A percentile compares a stretch with the other conserved stretches of the same genome.
Evolutionary conservation across 768 basidiomycete species (phyloP).

Genomic region (Suillus occidentalis): DNA sequence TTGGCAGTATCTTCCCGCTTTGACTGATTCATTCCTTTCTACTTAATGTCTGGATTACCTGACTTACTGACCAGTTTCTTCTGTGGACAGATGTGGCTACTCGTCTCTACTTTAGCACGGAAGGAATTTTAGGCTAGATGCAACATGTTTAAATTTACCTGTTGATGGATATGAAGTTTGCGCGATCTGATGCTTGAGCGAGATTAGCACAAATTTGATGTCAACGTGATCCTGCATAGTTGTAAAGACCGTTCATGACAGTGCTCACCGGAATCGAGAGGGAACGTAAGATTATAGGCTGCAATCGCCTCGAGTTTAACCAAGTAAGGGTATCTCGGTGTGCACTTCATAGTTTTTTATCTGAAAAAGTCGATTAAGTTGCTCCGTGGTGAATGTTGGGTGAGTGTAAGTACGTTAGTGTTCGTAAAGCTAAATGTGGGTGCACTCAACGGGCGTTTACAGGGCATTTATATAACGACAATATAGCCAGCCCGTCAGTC

Average conservation of each 20-base stretch:
- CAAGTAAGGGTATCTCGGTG: not conserved
- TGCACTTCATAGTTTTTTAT: not conserved
- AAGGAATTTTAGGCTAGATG: not conserved
- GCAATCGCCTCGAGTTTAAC: not conserved
- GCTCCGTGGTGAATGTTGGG: not conserved
- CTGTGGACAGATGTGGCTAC: constrained; percentile 9
- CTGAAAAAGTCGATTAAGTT: not conserved
- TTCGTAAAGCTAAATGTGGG: not conserved
- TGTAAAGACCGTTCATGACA: not conserved
- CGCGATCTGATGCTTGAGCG: not conserved
- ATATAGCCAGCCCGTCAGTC: not conserved
- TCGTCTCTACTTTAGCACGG: not conserved
- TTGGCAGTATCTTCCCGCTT: constrained; percentile 46
- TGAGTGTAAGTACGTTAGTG: not conserved
- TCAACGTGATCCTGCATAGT: too few relatives aligned
- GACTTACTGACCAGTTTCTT: constrained; percentile 19
- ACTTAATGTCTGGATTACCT: not conserved
- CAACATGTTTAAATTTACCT: not conserved
- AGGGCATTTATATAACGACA: not conserved
- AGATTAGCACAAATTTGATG: too few relatives aligned
- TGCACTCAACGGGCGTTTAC: not conserved
- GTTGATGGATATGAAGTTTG: not conserved
- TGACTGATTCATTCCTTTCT: constrained; percentile 35
- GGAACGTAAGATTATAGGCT: not conserved
- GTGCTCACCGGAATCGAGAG: not conserved